Base-by-base conservation (phyloP, 495 filamentous ascomycete species). In the Aspergillus cavernicola region DNA sequence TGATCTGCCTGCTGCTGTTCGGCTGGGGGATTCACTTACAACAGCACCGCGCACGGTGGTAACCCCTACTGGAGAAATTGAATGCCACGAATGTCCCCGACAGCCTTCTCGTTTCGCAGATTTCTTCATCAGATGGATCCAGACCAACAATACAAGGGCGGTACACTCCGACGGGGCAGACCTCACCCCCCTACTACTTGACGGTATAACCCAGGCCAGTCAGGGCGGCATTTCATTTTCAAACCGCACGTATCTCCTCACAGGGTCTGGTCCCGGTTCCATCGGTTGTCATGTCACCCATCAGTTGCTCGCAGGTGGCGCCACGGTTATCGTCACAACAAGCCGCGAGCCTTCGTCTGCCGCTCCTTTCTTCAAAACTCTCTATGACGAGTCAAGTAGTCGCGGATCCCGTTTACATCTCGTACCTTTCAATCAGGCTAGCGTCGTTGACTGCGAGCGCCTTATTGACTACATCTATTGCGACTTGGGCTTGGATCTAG, bases 401-500 rank as follows among this genome's bases (percentile, higher is more conserved):
- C 51, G 55, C 15, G 66, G 56, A 3, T 63, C 66, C 0, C 19
- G 55, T 24, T 48, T 69, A 0, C 29, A 51, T 19, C 47, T 69
- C 3, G 18, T 65, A 1, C 58, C 64, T 2, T 65, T 69, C 53
- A 69, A 69, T 47, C 66, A 69, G 44, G 64, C 43, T 9, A 71
- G 68, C 38, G 18, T 45, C 4, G 52, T 60, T 36, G 68, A 71
- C 49, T 50, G 53, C 31, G 53, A 65, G 59, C 87, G 88, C 22
- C 79, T 97, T 13, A 78, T 97, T 43, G 80, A 93, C 11, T 96
- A 96, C 74, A 88, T 97, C 62, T 97, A 96, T 66, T 89, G 95
- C 65, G 66, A 83, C 23, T 85, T 97, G 46, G 92, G 93, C 38
- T 96, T 93, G 92, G 92, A 97, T 72, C 79, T 97, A n/a, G 93